Conservation (phyloP, 148 eudicot species). For the Rhododendron williamsianum region DNA sequence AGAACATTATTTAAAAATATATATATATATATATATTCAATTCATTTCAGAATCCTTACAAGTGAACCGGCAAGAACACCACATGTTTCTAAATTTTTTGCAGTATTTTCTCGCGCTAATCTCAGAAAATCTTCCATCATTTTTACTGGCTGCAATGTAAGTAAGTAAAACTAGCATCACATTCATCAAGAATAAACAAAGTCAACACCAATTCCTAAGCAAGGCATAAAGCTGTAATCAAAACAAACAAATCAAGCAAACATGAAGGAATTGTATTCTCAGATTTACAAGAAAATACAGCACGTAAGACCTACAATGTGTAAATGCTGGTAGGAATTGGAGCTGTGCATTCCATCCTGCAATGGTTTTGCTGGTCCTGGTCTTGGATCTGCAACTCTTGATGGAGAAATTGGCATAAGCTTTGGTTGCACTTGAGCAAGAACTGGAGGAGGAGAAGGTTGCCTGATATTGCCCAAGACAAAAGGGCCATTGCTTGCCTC, state of each 20-base stretch:
- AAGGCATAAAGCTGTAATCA: slow-evolving; percentile 2
- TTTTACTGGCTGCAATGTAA: slow-evolving; percentile 71
- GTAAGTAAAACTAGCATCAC: slow-evolving; percentile 13
- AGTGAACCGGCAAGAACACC: slow-evolving; percentile 95
- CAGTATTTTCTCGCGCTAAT: slow-evolving; percentile 75
- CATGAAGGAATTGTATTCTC: not conserved
- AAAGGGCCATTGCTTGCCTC: slow-evolving; percentile 18
- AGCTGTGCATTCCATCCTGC: slow-evolving; percentile 44
- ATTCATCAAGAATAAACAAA: not conserved
- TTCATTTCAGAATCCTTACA: slow-evolving; percentile 30
- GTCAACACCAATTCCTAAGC: not conserved
- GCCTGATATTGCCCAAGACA: slow-evolving; percentile 56
- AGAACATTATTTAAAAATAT: not conserved
- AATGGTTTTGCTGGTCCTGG: slow-evolving; percentile 74
- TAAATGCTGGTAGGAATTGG: slow-evolving; percentile 73
- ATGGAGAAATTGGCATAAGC: slow-evolving; percentile 60
- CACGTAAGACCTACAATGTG: slow-evolving; percentile 67
- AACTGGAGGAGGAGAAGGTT: slow-evolving; percentile 95
- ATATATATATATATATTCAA: not conserved
- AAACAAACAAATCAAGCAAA: not conserved
- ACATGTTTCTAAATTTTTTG: slow-evolving; percentile 87
- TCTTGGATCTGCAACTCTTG: slow-evolving; percentile 95
- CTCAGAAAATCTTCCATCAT: slow-evolving; percentile 90
- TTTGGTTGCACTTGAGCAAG: slow-evolving; percentile 81
- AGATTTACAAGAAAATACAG: not conserved